A percentile compares a stretch with the other conserved stretches of the same genome.
These are phyloP conservation scores for Albatrellus sp. DNA, from an alignment of 1,284 basidiomycete species.

Conservation along the genomic window DNA sequence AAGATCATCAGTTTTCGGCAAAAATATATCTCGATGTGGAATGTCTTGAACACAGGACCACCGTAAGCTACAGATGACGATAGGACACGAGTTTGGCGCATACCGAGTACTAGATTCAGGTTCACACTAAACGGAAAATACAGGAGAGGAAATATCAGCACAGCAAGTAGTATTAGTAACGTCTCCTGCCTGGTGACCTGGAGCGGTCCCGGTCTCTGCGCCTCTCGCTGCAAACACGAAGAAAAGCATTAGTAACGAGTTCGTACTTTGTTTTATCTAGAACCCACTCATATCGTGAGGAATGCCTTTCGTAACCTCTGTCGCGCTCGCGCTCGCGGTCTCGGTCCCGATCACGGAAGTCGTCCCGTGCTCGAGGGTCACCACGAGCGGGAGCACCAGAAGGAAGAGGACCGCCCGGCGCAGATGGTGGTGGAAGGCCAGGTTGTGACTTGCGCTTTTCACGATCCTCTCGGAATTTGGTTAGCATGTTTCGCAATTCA, in stretches of 20 bases:
- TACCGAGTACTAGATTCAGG: no score
- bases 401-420: constrained; percentile 19
- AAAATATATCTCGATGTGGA: no score
- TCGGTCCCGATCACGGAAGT: constrained; percentile 22
- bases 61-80: no score
- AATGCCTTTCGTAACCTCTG: constrained; percentile 58
- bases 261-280: constrained; percentile 1
- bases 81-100: no score
- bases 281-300: constrained; percentile 67
- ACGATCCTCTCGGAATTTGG: constrained; percentile 78
- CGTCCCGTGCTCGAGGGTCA: constrained; percentile 14
- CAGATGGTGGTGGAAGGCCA: constrained; percentile 18
- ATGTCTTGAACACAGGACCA: no score
- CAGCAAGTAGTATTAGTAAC: constrained; percentile 34
- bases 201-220: constrained; percentile 66
- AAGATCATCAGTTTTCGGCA: no score
- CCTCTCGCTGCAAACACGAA: constrained; percentile 34
- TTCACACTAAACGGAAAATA: not conserved
- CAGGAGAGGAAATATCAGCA: not conserved
- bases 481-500: constrained; percentile 88
- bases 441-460: constrained; percentile 67
- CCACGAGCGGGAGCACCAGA: constrained; percentile 15
- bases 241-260: constrained; percentile 14
- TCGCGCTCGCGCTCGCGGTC: constrained; percentile 50
- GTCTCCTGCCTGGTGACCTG: constrained; percentile 61